Conservation (phyloP, 116 monocot species). For the Cymodocea nodosa region DNA sequence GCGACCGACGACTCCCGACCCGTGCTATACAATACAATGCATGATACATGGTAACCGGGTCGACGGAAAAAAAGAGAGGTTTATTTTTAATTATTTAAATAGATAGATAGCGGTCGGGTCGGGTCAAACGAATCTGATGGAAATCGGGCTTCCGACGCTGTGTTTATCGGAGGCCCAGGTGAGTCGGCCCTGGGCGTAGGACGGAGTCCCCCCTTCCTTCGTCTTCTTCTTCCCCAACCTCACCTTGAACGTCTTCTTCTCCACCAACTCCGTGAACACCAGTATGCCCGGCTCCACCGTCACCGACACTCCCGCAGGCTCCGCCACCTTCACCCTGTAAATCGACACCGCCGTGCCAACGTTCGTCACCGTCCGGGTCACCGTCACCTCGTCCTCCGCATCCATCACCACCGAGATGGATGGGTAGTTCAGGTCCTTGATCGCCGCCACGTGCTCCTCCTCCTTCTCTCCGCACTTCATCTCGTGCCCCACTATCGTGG, state of each 20-base stretch:
- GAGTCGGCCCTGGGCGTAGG: constrained; percentile 11
- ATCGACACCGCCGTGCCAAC: constrained; percentile 4
- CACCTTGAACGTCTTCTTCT: constrained; percentile 15
- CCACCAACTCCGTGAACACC: constrained; percentile 2
- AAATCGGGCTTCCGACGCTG: constrained; percentile 15
- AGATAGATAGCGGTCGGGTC: too few relatives aligned
- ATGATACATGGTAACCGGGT: too few relatives aligned
- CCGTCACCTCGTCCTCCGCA: neutral
- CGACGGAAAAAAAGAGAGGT: too few relatives aligned
- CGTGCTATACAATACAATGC: too few relatives aligned
- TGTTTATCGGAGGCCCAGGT: constrained; percentile 11
- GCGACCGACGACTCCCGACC: too few relatives aligned
- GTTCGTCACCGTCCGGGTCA: constrained; percentile 14
- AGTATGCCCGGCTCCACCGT: constrained; percentile 12
- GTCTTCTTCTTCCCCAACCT: constrained; percentile 5
- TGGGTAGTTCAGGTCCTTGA: constrained; percentile 14
- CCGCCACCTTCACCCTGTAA: too few relatives aligned
- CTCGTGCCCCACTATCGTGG: neutral
- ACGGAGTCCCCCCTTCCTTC: too few relatives aligned
- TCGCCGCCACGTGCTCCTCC: neutral
- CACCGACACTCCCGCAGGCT: constrained; percentile 13
- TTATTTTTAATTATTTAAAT: too few relatives aligned
- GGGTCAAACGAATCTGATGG: neutral
- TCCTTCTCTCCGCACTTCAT: neutral
- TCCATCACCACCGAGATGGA: constrained; percentile 6